phyloP scores from a whole-genome alignment of 169 alveolate species.

The Plasmodium coatneyi region DNA sequence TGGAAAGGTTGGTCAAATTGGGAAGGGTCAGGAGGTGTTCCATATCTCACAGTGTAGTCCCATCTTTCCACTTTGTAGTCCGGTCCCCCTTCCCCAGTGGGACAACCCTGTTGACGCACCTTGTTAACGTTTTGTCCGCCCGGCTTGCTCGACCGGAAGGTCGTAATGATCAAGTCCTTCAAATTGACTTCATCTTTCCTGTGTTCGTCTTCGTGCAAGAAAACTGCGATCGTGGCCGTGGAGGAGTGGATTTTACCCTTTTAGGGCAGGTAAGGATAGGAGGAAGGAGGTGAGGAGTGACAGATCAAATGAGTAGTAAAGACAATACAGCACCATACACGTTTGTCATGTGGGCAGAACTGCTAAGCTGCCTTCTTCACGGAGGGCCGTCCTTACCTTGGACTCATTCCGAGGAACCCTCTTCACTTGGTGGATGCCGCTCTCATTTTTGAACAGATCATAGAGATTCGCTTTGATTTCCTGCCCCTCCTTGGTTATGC shows the following conservation, averaged over 20 bases:
- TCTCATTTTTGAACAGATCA: slow-evolving; percentile 81
- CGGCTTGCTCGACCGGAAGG: slow-evolving; percentile 86
- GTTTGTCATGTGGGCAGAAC: background rate
- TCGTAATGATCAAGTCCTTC: slow-evolving; percentile 80
- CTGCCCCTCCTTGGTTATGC: slow-evolving; percentile 31
- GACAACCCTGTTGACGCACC: slow-evolving; percentile 43
- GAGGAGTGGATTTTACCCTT: slow-evolving; percentile 86
- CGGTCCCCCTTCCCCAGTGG: background rate
- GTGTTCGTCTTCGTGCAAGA: slow-evolving; percentile 69
- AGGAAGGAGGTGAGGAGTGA: background rate
- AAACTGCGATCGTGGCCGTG: slow-evolving; percentile 86
- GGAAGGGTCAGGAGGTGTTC: background rate
- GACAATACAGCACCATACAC: background rate
- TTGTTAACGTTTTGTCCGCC: slow-evolving; percentile 88
- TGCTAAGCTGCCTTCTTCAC: background rate
- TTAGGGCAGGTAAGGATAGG: no score
- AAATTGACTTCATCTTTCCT: slow-evolving; percentile 71
- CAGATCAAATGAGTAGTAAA: background rate
- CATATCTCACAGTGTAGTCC: no score
- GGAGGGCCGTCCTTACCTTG: slow-evolving; percentile 35
- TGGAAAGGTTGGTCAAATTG: background rate
- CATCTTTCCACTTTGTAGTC: background rate
- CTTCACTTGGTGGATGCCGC: slow-evolving; percentile 86
- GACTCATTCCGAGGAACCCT: slow-evolving; percentile 83
- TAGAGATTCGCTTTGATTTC: slow-evolving; percentile 70